Conservation (phyloP, 306 rosid species). For the Ormosia emarginata region DNA sequence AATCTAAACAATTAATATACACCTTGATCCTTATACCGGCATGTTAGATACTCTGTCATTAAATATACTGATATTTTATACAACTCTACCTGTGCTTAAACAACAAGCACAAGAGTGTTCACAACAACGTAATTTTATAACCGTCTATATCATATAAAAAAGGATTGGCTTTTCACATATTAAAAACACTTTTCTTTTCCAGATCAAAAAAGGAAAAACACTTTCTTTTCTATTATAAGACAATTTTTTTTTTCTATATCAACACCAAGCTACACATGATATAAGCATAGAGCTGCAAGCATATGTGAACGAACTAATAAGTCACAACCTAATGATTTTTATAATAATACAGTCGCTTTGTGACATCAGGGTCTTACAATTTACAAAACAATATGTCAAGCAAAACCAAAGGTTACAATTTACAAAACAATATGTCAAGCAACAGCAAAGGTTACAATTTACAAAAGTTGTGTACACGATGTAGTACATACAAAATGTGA, state of each 20-base stretch:
- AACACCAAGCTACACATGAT: not conserved
- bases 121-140: too few relatives aligned
- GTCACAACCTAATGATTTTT: not conserved
- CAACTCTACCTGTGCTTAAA: too few relatives aligned
- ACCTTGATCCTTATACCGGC: too few relatives aligned
- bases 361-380: not conserved
- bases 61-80: too few relatives aligned
- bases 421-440: not conserved
- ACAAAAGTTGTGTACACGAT: constrained; percentile 3
- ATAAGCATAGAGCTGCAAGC: not conserved
- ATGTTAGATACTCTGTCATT: too few relatives aligned
- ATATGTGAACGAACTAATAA: not conserved
- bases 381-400: not conserved
- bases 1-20: too few relatives aligned
- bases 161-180: not conserved
- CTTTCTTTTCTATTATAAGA: not conserved
- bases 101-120: too few relatives aligned
- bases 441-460: not conserved
- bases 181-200: not conserved
- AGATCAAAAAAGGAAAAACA: too few relatives aligned
- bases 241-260: not conserved
- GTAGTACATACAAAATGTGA: constrained; percentile 8
- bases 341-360: not conserved
- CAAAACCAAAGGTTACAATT: not conserved
- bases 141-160: not conserved